These are phyloP conservation scores for Albugo laibachii DNA, from an alignment of 352 stramenopile genomes.

Conservation along the genomic window DNA sequence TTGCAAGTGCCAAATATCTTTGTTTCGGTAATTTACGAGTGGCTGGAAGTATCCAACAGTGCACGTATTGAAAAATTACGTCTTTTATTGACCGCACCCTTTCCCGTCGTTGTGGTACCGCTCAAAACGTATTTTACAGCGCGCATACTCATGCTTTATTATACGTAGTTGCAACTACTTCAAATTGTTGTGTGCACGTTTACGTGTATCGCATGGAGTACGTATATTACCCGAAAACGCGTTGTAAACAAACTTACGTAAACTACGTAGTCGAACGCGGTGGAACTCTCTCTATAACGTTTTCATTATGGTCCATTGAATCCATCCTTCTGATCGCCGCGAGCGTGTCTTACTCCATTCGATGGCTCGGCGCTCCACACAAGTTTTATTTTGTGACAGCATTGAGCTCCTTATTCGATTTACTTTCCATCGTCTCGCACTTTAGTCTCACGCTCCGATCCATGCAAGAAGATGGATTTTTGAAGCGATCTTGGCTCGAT, in stretches of 20 bases:
- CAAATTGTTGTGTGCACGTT: conserved; percentile 63
- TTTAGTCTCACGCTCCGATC: conserved; percentile 49
- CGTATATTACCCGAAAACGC: conserved; percentile 9
- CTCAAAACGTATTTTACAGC: not conserved
- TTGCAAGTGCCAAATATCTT: conserved; percentile 46
- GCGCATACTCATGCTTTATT: not conserved
- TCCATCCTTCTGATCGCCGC: conserved; percentile 53
- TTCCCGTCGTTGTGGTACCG: conserved; percentile 37
- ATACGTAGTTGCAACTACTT: conserved; percentile 42
- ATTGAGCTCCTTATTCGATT: conserved; percentile 57
- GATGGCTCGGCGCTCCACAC: conserved; percentile 63
- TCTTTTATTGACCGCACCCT: conserved; percentile 26
- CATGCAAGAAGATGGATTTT: not conserved
- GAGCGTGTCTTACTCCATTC: conserved; percentile 40
- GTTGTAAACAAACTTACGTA: not conserved
- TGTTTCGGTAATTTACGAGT: conserved; percentile 59
- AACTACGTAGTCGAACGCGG: conserved; percentile 34
- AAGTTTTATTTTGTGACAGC: conserved; percentile 55
- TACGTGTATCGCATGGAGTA: conserved; percentile 71
- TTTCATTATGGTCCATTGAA: conserved; percentile 69
- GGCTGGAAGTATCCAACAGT: conserved; percentile 48
- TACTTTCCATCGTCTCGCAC: conserved; percentile 66
- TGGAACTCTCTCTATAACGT: conserved; percentile 36
- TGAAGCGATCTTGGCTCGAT: conserved; percentile 71
- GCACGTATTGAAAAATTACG: conserved; percentile 45